Conservation (phyloP, 805 yeast species). For the Jamesozyma hellenica region DNA sequence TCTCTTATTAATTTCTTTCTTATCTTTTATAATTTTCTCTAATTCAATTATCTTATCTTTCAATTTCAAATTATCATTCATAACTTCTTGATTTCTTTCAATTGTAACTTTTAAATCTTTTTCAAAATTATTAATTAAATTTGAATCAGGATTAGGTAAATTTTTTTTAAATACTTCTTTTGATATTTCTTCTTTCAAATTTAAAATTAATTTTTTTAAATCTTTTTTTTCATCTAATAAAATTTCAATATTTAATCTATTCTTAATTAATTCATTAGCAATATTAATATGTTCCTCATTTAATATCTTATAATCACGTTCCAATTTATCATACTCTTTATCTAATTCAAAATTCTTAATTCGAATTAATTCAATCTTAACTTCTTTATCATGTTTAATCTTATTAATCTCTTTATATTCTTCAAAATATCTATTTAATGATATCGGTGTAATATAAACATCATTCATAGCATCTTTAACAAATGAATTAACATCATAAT, state of each 20-base stretch:
- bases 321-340: constrained; percentile 62
- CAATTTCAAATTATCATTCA: constrained; percentile 47
- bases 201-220: constrained; percentile 39
- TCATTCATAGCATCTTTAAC: constrained; percentile 64
- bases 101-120: constrained; percentile 49
- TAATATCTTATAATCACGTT: constrained; percentile 54
- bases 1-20: constrained; percentile 25
- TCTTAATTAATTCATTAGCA: constrained; percentile 78
- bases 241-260: constrained; percentile 65
- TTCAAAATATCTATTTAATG: constrained; percentile 55
- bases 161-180: constrained; percentile 25
- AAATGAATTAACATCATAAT: constrained; percentile 60
- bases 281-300: constrained; percentile 78
- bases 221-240: constrained; percentile 65
- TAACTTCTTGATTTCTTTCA: constrained; percentile 55
- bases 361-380: constrained; percentile 52
- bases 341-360: constrained; percentile 62
- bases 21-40: constrained; percentile 33
- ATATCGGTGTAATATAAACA: constrained; percentile 62
- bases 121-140: constrained; percentile 34
- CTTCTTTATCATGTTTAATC: constrained; percentile 53
- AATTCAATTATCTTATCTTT: constrained; percentile 43
- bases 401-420: constrained; percentile 71
- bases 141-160: constrained; percentile 29
- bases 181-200: constrained; percentile 34